A percentile compares a stretch with the other conserved stretches of the same genome.
Evolutionary conservation across 2,329 filamentous ascomycete genomes (phyloP).

Genomic region (Colletotrichum cordylinicola): DNA sequence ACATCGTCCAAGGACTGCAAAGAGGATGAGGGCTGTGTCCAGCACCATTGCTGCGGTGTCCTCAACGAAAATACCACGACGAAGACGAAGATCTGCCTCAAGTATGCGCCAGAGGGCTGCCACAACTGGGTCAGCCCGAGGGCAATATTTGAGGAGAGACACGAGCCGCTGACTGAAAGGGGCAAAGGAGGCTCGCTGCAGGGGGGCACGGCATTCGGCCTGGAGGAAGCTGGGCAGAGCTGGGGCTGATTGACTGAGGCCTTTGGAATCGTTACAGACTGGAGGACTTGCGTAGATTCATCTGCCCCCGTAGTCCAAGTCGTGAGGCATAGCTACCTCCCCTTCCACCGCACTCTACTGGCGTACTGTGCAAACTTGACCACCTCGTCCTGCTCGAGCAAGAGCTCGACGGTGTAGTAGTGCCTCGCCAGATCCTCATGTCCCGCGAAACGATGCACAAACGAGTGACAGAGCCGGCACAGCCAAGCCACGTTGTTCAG

Average conservation of each 20-base stretch:
- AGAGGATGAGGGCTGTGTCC: constrained; percentile 3
- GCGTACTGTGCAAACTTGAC: constrained; percentile 76
- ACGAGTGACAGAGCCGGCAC: constrained; percentile 82
- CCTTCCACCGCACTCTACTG: constrained; percentile 76
- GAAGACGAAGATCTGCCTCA: neutral
- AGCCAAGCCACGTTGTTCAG: constrained; percentile 86
- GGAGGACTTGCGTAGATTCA: neutral
- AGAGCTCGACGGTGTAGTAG: constrained; percentile 75
- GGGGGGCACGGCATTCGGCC: neutral
- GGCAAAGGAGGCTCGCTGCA: neutral
- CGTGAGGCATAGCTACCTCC: constrained; percentile 14
- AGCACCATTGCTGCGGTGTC: neutral
- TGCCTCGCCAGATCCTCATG: constrained; percentile 81
- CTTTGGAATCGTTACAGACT: neutral
- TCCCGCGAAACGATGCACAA: constrained; percentile 76
- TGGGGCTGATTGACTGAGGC: neutral
- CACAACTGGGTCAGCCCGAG: neutral
- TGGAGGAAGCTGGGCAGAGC: neutral
- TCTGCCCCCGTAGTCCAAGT: neutral
- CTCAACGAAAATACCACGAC: neutral
- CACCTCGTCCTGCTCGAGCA: constrained; percentile 76
- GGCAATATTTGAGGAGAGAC: neutral
- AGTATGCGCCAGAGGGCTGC: neutral
- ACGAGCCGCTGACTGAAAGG: neutral
- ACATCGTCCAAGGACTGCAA: neutral